A percentile compares a stretch with the other conserved stretches of the same genome.
These are phyloP conservation scores for Paraphoma sp. DNA, from an alignment of 2,329 filamentous ascomycete species.

Conservation along the genomic window DNA sequence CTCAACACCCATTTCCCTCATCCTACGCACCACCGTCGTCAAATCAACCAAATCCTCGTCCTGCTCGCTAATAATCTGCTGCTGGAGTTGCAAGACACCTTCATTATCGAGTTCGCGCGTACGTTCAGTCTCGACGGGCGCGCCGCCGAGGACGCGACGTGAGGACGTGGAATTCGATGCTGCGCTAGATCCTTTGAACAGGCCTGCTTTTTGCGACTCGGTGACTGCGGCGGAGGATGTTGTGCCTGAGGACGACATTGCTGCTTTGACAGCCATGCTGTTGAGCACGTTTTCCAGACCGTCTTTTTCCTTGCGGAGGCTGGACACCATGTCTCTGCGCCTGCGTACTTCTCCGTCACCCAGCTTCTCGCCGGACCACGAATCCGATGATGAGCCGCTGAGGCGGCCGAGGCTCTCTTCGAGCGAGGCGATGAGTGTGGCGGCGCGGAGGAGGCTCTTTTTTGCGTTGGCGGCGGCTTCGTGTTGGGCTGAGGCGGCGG, in stretches of 20 bases:
- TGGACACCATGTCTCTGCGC: slow-evolving; percentile 72
- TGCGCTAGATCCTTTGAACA: slow-evolving; percentile 37
- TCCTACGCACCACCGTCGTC: slow-evolving; percentile 71
- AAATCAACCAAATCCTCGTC: slow-evolving; percentile 75
- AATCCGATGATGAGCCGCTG: slow-evolving; percentile 41
- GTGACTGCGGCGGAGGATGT: slow-evolving; percentile 43
- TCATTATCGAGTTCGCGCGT: slow-evolving; percentile 79
- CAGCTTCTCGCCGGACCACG: slow-evolving; percentile 56
- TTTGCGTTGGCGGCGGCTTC: slow-evolving; percentile 79
- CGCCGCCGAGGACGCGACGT: slow-evolving; percentile 76
- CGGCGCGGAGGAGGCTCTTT: slow-evolving; percentile 72
- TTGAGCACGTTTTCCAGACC: slow-evolving; percentile 76
- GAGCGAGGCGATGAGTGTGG: slow-evolving; percentile 67
- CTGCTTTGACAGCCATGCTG: slow-evolving; percentile 62
- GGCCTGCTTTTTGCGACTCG: slow-evolving; percentile 42
- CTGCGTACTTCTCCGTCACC: slow-evolving; percentile 78
- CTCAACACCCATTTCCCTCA: slow-evolving; percentile 78
- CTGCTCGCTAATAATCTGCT: slow-evolving; percentile 76
- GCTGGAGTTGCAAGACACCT: slow-evolving; percentile 76
- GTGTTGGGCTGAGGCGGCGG: slow-evolving; percentile 65
- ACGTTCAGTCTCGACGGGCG: slow-evolving; percentile 75
- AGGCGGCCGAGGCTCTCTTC: slow-evolving; percentile 66
- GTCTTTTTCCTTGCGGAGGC: slow-evolving; percentile 75
- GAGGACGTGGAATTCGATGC: slow-evolving; percentile 36
- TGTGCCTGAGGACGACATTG: slow-evolving; percentile 35